Percentiles rank a stretch among this genome's conserved stretches.
phyloP scores from a whole-genome alignment of 106 monocot genomes.

The Xerophyta viscosa region DNA sequence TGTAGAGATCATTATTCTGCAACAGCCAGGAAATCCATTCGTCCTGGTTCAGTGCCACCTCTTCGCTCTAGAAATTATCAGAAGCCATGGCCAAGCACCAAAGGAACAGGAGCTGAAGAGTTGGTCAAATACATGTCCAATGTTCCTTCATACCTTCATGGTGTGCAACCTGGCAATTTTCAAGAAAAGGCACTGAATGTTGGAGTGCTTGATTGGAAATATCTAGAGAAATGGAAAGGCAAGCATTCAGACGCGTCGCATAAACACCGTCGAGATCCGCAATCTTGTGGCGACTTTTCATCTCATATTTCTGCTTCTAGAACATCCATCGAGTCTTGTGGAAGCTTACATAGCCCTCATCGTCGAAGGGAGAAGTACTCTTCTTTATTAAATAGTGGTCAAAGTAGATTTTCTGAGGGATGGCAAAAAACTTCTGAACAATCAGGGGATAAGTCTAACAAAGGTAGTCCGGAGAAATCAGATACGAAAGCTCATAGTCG shows the following conservation, averaged over 20 bases:
- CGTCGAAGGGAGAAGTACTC: slow-evolving; percentile 11
- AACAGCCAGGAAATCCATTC: not conserved
- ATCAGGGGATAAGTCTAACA: not conserved
- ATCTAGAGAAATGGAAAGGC: slow-evolving; percentile 45
- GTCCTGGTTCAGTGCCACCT: not conserved
- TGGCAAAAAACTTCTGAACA: slow-evolving; percentile 5
- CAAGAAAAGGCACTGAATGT: slow-evolving; percentile 70
- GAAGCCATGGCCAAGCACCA: slow-evolving; percentile 35
- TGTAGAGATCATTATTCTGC: not conserved
- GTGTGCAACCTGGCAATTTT: slow-evolving; percentile 16
- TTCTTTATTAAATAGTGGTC: not conserved
- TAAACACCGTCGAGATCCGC: slow-evolving; percentile 6
- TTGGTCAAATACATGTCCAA: slow-evolving; percentile 61
- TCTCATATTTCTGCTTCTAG: slow-evolving; percentile 7
- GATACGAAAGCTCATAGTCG: not conserved
- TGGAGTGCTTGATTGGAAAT: slow-evolving; percentile 69
- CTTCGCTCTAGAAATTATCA: slow-evolving; percentile 6
- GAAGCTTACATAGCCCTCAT: slow-evolving; percentile 7
- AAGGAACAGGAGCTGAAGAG: slow-evolving; percentile 29
- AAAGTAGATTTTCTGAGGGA: no score
- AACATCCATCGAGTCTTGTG: slow-evolving; percentile 13
- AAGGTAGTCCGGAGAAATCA: not conserved
- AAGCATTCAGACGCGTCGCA: slow-evolving; percentile 2
- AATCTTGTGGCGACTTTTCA: slow-evolving; percentile 8
- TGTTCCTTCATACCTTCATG: slow-evolving; percentile 56